Base-by-base conservation (phyloP, 2,329 filamentous ascomycete species). In the Rugonectria rugulosa region DNA sequence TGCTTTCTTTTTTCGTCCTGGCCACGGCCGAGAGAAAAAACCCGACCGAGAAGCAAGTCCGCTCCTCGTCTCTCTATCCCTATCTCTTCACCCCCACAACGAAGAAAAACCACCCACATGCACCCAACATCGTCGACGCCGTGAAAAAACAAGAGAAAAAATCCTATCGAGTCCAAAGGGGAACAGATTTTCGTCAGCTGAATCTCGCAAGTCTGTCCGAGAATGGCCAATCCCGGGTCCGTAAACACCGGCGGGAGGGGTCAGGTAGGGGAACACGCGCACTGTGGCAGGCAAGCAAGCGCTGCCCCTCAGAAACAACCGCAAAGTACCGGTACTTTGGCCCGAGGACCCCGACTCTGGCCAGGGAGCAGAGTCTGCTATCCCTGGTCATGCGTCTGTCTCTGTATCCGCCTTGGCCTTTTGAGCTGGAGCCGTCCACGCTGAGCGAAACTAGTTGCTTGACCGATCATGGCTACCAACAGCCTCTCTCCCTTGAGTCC, bases 271-370 rank as follows among this genome's bases (percentile, higher is more conserved):
- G 54, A 63, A 52, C 49, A 54, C 41, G 46, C 64, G 60, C 60
- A 66, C 62, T 65, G 64, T 64, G 56, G 36, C 57, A 64, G 54
- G 57, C 53, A 53, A 57, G 44, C 27, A 24, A n/a, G n/a, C n/a
- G n/a, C n/a, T n/a, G 38, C 40, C 20, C 31, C 15, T 24, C 19
- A 24, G 17, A 41, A 40, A 36, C 37, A 24, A 14, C 20, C 10
- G 20, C 32, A 14, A 62, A 53, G 63, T 66, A 66, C 59, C 54
- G 54, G 56, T 66, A 66, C 63, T 57, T 61, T 49, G 54, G 42
- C 27, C 44, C 49, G 61, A 57, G 59, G 52, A 56, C 47, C 59
- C 56, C 53, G 63, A 60, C 64, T 60, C 37, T 11, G 24, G 8
- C 36, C 14, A 38, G 36, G 36, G 19, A 21, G 11, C 15, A 6